Conservation (phyloP, 2,329 filamentous ascomycete species). For the Sclerotinia subarctica region DNA sequence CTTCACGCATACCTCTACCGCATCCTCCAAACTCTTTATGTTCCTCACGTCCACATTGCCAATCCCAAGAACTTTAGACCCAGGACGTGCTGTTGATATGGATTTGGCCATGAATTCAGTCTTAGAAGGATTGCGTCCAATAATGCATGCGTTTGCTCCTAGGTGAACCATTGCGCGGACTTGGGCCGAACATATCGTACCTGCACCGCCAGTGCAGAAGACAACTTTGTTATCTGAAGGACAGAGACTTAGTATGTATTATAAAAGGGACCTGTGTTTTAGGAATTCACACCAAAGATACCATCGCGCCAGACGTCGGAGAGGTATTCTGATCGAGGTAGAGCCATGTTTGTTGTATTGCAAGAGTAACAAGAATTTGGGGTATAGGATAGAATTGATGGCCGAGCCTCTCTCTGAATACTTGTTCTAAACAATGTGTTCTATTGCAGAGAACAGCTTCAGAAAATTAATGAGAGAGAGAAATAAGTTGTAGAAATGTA, state of each 20-base stretch:
- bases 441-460: neutral
- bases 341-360: constrained; percentile 28
- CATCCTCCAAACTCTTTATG: constrained; percentile 65
- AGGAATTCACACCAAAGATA: constrained; percentile 66
- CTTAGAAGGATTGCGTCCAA: constrained; percentile 86
- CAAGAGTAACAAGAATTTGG: no score
- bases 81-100: constrained; percentile 73
- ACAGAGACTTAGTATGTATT: constrained; percentile 19
- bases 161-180: constrained; percentile 87
- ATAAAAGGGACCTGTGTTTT: neutral
- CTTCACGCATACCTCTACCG: constrained; percentile 73
- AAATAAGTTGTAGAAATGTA: neutral
- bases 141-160: constrained; percentile 89
- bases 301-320: constrained; percentile 83
- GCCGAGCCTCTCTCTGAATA: neutral
- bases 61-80: constrained; percentile 82
- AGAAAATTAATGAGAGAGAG: neutral
- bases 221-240: constrained; percentile 74
- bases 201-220: constrained; percentile 93
- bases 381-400: neutral
- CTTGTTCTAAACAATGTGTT: no score
- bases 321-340: constrained; percentile 71
- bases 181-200: constrained; percentile 91
- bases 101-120: constrained; percentile 77
- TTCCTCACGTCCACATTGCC: constrained; percentile 76